These are phyloP conservation scores for Oidiodendron maius DNA, from an alignment of 495 filamentous ascomycete genomes.

Conservation along the genomic window DNA sequence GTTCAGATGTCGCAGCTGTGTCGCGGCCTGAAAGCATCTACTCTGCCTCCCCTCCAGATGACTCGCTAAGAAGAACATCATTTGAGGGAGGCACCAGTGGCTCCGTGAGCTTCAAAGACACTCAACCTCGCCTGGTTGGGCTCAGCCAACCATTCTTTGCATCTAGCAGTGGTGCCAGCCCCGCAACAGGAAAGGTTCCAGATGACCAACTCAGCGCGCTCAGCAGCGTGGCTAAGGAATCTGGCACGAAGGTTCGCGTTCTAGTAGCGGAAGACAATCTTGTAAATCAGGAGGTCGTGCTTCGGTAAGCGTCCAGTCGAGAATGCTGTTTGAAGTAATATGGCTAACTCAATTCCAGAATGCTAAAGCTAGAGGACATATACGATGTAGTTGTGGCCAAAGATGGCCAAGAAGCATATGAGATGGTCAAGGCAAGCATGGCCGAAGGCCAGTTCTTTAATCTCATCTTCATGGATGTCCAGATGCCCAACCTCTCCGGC, in stretches of 20 bases:
- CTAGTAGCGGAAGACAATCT: constrained; percentile 93
- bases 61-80: neutral
- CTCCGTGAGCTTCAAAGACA: constrained; percentile 4
- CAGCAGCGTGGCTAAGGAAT: constrained; percentile 39
- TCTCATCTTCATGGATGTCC: constrained; percentile 88
- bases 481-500: constrained; percentile 93
- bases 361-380: constrained; percentile 48
- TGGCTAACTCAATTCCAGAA: constrained; percentile 28
- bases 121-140: constrained; percentile 59
- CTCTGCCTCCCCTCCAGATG: neutral
- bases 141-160: constrained; percentile 82
- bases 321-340: too few relatives aligned
- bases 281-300: constrained; percentile 90
- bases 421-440: constrained; percentile 79
- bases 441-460: constrained; percentile 64
- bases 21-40: neutral
- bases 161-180: constrained; percentile 26
- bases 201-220: constrained; percentile 41
- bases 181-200: constrained; percentile 15
- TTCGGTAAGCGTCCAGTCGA: constrained; percentile 36
- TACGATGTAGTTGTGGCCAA: constrained; percentile 69
- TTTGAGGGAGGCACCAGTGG: neutral
- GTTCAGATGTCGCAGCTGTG: constrained; percentile 10
- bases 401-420: constrained; percentile 86
- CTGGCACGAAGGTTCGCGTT: constrained; percentile 63